These are phyloP conservation scores for Ophiostoma tasmaniense DNA, from an alignment of 2,329 filamentous ascomycete species.

Conservation along the genomic window DNA sequence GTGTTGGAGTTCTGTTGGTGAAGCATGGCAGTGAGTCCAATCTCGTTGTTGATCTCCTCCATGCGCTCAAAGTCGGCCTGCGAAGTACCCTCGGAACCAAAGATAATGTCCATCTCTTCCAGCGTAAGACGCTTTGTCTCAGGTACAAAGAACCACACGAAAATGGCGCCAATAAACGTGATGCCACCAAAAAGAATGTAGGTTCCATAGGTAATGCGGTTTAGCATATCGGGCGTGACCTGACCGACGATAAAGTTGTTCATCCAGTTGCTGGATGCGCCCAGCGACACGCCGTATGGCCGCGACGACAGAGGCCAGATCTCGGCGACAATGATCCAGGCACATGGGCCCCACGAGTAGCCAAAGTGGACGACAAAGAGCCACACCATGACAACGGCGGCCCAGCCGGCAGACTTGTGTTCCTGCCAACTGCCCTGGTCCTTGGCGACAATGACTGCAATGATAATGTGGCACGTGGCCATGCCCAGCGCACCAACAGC, in stretches of 20 bases:
- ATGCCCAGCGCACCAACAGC: constrained; percentile 60
- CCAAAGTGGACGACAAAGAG: constrained; percentile 68
- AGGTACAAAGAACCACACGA: constrained; percentile 56
- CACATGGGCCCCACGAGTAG: constrained; percentile 65
- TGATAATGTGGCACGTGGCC: constrained; percentile 62
- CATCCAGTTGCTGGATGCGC: constrained; percentile 58
- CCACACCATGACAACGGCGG: constrained; percentile 60
- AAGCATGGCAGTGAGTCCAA: constrained; percentile 48
- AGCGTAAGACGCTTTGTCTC: constrained; percentile 57
- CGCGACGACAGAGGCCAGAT: constrained; percentile 64
- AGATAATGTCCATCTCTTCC: constrained; percentile 45
- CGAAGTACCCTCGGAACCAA: constrained; percentile 58
- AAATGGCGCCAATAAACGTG: constrained; percentile 52
- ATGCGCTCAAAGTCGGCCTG: constrained; percentile 61
- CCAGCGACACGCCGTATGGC: constrained; percentile 62
- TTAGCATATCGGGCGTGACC: constrained; percentile 60
- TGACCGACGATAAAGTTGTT: constrained; percentile 58
- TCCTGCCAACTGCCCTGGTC: constrained; percentile 50
- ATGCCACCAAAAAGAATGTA: constrained; percentile 63
- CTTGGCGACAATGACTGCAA: constrained; percentile 59
- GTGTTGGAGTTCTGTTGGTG: constrained; percentile 7
- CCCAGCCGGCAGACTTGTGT: constrained; percentile 60
- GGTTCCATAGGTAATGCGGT: constrained; percentile 57
- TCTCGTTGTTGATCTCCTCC: constrained; percentile 62
- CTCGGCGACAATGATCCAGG: constrained; percentile 67